phyloP scores from a whole-genome alignment of 257 asterid species.

The Solanum pinnatisectum region DNA sequence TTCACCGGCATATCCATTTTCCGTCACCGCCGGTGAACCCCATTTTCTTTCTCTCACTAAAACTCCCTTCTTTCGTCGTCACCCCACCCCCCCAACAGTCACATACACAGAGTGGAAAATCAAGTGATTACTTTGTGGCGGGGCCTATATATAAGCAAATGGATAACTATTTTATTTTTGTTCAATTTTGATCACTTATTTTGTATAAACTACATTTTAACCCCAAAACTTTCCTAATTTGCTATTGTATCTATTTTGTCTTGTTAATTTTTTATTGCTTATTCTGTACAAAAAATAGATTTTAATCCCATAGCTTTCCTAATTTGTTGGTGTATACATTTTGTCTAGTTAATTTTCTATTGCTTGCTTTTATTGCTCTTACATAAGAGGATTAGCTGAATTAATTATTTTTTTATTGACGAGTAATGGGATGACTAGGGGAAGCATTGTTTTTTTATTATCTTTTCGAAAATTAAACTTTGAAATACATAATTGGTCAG shows the following conservation, averaged over 20 bases:
- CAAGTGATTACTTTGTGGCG: neutral
- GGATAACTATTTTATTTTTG: neutral
- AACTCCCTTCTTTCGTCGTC: constrained; percentile 6
- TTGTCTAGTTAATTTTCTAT: neutral
- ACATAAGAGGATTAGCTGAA: accelerated
- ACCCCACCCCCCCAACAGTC: neutral
- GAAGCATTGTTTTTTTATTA: too few relatives aligned
- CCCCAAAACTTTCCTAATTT: neutral
- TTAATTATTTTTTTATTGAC: too few relatives aligned
- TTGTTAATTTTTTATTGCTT: neutral
- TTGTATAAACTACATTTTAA: neutral
- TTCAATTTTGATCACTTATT: neutral
- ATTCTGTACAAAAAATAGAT: neutral
- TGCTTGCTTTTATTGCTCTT: neutral
- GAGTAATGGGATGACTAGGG: neutral
- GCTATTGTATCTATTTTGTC: neutral
- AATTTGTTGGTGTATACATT: neutral
- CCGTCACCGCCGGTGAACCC: neutral
- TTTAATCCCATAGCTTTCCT: neutral
- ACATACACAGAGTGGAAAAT: neutral
- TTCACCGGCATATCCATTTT: constrained; percentile 4
- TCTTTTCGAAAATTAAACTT: neutral
- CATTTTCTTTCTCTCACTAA: constrained; percentile 2
- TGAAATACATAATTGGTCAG: too few relatives aligned
- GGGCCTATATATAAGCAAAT: constrained; percentile 2